Evolutionary conservation across 2,329 filamentous ascomycete species (phyloP).

Genomic region (Ophiostoma ips): DNA sequence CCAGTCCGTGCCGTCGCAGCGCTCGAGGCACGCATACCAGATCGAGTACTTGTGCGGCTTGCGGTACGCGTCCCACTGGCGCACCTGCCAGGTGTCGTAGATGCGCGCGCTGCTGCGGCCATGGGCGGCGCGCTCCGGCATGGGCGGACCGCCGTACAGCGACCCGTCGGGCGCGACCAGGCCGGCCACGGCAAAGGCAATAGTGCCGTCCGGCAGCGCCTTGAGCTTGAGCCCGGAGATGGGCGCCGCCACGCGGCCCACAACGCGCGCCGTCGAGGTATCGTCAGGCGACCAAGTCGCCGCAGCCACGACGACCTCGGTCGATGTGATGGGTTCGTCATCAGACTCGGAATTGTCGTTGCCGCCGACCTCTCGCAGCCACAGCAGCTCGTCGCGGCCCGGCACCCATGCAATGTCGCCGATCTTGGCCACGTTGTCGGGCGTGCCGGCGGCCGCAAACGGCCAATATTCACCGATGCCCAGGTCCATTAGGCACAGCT

Average conservation of each 20-base stretch:
- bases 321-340: constrained; percentile 15
- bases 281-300: constrained; percentile 14
- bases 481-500: constrained; percentile 23
- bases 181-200: constrained; percentile 24
- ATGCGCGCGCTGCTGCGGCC: constrained; percentile 19
- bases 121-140: constrained; percentile 10
- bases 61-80: constrained; percentile 21
- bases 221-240: constrained; percentile 23
- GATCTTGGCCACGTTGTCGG: constrained; percentile 17
- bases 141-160: constrained; percentile 18
- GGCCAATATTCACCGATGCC: constrained; percentile 16
- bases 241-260: constrained; percentile 18
- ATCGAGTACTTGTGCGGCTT: constrained; percentile 21
- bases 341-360: too few relatives aligned
- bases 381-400: constrained; percentile 19
- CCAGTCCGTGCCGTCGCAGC: constrained; percentile 17
- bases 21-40: constrained; percentile 20
- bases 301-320: constrained; percentile 17
- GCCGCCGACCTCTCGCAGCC: constrained; percentile 14
- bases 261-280: neutral
- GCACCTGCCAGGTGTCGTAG: constrained; percentile 22
- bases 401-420: constrained; percentile 26
- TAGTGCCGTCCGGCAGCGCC: constrained; percentile 19
- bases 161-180: constrained; percentile 19
- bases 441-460: constrained; percentile 11